A percentile compares a stretch with the other conserved stretches of the same genome.
Conservation (phyloP, 345 rosid species). For the Linum usitatissimum region DNA sequence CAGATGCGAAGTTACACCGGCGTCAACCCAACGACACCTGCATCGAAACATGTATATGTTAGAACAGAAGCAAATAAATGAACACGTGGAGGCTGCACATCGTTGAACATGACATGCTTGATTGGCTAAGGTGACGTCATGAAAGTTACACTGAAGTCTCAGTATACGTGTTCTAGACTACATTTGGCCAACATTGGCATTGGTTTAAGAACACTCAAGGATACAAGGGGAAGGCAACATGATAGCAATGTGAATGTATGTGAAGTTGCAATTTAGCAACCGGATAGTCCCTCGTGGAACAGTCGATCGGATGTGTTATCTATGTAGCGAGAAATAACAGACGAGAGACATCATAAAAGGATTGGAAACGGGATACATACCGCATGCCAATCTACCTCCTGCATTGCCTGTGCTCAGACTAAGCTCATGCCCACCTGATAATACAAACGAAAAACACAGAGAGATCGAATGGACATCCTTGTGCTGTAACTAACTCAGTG, state of each 20-base stretch:
- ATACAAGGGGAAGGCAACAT: too few relatives aligned
- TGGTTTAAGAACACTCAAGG: too few relatives aligned
- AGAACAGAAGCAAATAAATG: background rate
- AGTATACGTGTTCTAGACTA: too few relatives aligned
- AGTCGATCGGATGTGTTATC: background rate
- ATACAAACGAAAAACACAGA: slow-evolving; percentile 1
- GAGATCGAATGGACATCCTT: background rate
- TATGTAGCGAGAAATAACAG: background rate
- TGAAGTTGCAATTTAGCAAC: too few relatives aligned
- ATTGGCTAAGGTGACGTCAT: too few relatives aligned
- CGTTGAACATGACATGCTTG: too few relatives aligned
- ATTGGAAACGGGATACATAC: slow-evolving; percentile 29
- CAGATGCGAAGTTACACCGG: slow-evolving; percentile 26
- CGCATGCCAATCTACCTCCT: slow-evolving; percentile 98
- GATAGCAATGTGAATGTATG: too few relatives aligned
- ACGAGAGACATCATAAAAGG: background rate
- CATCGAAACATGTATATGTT: slow-evolving; percentile 4
- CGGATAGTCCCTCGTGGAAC: background rate
- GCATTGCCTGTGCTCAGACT: slow-evolving; percentile 94
- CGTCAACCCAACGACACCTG: slow-evolving; percentile 79
- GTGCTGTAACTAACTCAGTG: background rate
- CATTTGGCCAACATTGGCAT: too few relatives aligned
- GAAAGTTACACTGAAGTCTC: too few relatives aligned
- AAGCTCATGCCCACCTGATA: slow-evolving; percentile 87
- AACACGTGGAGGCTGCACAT: too few relatives aligned